Percentiles rank a stretch among this genome's conserved stretches.
phyloP scores from a whole-genome alignment of 768 basidiomycete species.

The Amanita pseudoporphyria region DNA sequence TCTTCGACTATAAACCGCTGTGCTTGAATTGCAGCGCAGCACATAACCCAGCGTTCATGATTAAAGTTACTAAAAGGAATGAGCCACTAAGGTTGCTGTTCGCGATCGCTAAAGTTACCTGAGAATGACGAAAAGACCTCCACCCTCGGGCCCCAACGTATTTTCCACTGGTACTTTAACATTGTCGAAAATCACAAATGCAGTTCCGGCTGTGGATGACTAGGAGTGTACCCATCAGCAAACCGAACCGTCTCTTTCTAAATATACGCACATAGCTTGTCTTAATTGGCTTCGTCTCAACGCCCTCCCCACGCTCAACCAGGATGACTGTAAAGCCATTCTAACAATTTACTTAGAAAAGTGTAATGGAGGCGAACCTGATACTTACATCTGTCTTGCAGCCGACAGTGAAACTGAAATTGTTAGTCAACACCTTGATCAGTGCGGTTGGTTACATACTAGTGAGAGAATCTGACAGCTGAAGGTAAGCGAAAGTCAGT shows the following conservation, averaged over 20 bases:
- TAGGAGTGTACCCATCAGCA: constrained; percentile 10
- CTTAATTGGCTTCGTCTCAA: constrained; percentile 81
- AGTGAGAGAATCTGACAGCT: constrained; percentile 27
- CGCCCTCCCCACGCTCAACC: constrained; percentile 71
- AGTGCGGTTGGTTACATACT: constrained; percentile 21
- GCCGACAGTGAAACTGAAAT: constrained; percentile 50
- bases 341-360: constrained; percentile 11
- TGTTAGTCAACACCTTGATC: neutral
- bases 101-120: constrained; percentile 21
- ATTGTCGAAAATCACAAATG: constrained; percentile 67
- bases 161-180: constrained; percentile 81
- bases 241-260: neutral
- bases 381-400: constrained; percentile 44
- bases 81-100: neutral
- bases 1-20: constrained; percentile 52
- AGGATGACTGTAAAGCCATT: constrained; percentile 79
- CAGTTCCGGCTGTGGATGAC: constrained; percentile 77
- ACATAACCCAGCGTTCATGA: constrained; percentile 93
- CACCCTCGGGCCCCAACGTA: constrained; percentile 71
- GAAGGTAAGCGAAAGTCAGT: neutral
- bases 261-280: constrained; percentile 38
- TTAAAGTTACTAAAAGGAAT: constrained; percentile 66
- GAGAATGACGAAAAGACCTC: constrained; percentile 47
- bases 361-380: neutral
- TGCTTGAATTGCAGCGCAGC: constrained; percentile 54